These are phyloP conservation scores for Alliaria petiolata DNA, from an alignment of 345 rosid species.

Conservation along the genomic window DNA sequence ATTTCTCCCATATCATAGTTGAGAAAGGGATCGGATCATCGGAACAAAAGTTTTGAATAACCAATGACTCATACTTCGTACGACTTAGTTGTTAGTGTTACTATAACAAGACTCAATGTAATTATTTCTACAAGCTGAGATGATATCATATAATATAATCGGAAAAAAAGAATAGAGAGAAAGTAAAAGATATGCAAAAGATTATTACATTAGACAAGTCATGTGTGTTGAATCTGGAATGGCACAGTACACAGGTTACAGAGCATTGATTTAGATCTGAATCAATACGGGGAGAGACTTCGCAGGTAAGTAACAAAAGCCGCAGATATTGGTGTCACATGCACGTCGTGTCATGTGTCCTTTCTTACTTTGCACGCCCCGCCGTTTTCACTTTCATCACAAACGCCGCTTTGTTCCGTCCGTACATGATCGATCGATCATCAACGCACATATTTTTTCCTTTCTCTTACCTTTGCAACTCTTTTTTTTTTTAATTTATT, in stretches of 20 bases:
- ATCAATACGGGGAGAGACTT: slow-evolving; percentile 14
- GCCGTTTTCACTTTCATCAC: slow-evolving; percentile 22
- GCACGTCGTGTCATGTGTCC: slow-evolving; percentile 30
- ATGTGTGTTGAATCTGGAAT: slow-evolving; percentile 24
- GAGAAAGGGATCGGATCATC: neutral
- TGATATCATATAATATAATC: neutral
- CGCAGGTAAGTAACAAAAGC: slow-evolving; percentile 13
- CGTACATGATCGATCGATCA: slow-evolving; percentile 23
- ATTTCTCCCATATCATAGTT: neutral
- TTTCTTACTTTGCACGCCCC: slow-evolving; percentile 15
- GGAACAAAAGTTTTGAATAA: neutral
- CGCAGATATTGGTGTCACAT: slow-evolving; percentile 25
- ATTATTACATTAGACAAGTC: slow-evolving; percentile 24
- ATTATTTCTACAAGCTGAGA: neutral
- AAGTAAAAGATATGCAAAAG: neutral
- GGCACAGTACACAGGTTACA: neutral
- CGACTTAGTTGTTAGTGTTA: neutral
- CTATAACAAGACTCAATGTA: neutral
- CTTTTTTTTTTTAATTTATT: neutral
- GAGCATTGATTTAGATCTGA: slow-evolving; percentile 28
- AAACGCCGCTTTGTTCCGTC: slow-evolving; percentile 14
- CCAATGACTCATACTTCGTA: neutral
- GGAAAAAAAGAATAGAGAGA: neutral
- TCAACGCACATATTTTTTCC: neutral
- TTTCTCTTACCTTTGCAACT: neutral